phyloP scores from a whole-genome alignment of 208 protist species.

The Acanthamoeba polyphaga region DNA sequence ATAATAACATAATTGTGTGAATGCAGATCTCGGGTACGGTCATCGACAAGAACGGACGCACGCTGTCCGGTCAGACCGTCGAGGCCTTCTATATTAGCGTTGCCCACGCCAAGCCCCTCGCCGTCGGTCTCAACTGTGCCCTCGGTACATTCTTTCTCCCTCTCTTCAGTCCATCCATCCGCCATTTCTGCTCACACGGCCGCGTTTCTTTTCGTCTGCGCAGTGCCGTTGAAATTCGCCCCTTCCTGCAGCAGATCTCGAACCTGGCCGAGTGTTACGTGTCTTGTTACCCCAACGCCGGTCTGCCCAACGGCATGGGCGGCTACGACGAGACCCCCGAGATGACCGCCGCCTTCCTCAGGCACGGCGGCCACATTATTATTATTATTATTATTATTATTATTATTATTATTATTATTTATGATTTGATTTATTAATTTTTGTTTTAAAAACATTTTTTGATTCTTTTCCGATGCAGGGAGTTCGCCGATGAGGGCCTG shows the following conservation, averaged over 20 bases:
- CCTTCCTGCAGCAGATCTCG: slow-evolving; percentile 86
- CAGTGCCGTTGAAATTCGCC: slow-evolving; percentile 88
- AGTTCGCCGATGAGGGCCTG: slow-evolving; percentile 87
- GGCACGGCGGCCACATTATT: too few species aligned
- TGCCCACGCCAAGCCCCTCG: slow-evolving; percentile 92
- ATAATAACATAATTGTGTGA: too few species aligned
- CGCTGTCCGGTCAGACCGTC: slow-evolving; percentile 97
- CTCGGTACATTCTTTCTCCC: neutral
- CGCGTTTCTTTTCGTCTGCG: too few species aligned
- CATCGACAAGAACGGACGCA: slow-evolving; percentile 95
- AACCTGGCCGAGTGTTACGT: slow-evolving; percentile 83
- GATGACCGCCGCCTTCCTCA: slow-evolving; percentile 80
- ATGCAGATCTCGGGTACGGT: slow-evolving; percentile 95
- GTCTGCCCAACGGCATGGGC: slow-evolving; percentile 92
- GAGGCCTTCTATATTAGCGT: slow-evolving; percentile 96
- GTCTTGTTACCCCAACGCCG: slow-evolving; percentile 93
- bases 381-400: too few species aligned
- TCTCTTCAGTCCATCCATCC: too few species aligned
- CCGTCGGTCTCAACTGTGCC: slow-evolving; percentile 5
- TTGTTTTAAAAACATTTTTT: too few species aligned
- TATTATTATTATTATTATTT: too few species aligned
- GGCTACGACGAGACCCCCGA: slow-evolving; percentile 92
- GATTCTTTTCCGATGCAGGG: slow-evolving; percentile 38
- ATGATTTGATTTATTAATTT: too few species aligned
- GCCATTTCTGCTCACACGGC: too few species aligned